Base-by-base conservation (phyloP, 2,329 filamentous ascomycete species). In the Aspergillus ustus region DNA sequence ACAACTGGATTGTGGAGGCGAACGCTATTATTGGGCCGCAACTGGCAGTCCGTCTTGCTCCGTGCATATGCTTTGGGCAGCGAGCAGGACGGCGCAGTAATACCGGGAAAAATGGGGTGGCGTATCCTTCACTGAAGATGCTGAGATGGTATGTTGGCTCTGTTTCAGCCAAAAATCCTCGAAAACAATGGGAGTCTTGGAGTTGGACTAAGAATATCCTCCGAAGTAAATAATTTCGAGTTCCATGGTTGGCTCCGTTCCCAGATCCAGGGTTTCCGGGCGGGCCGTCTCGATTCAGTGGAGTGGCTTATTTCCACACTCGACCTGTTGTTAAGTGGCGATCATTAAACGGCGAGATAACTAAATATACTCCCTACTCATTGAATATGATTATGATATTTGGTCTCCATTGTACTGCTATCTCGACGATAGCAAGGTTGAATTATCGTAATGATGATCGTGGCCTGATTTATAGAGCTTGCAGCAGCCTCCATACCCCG, bases 1-100 rank as follows among this genome's bases (percentile, higher is more conserved):
- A 52, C 19, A 52, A 49, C 51, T 25, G 17, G 15, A n/a, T 20
- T 51, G 57, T 66, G 62, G 64, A 64, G 62, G 59, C 53, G 50
- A 59, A 56, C 54, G 45, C 34, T 40, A 40, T 56, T 56, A 60
- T 66, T 66, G 64, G 64, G 64, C 64, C 64, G 64, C 64, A 63
- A 66, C 48, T 20, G 25, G 34, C 45, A 51, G 43, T 54, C 54
- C 45, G 53, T 45, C 57, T 48, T 57, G 34, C 28, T 60, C 44
- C 49, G 54, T 62, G 55, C 55, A 58, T 58, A 48, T 56, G 48
- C 55, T 64, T 66, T 63, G 64, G 64, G 64, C 64, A 66, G 52
- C 60, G 40, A 66, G 59, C 53, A 62, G 40, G 49, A 62, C 48
- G 49, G 53, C 29, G 61, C 40, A 40, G 44, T 44, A 59, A 46